phyloP scores from a whole-genome alignment of 129 eudicot species.

The Lactuca saligna region DNA sequence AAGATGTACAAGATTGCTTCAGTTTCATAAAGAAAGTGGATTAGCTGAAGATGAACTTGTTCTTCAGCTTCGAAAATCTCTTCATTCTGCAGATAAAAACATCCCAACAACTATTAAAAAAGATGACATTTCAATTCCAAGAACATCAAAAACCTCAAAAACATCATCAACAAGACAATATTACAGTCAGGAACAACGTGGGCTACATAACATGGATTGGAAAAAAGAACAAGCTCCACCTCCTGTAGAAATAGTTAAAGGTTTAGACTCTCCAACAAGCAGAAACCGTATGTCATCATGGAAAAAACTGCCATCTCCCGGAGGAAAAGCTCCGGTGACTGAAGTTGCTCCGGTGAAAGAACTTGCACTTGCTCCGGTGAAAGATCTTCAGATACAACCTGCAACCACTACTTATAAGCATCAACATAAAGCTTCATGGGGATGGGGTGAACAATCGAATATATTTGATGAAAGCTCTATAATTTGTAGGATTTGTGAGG shows the following conservation, averaged over 20 bases:
- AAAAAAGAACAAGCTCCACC: conserved; percentile 48
- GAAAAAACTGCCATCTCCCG: conserved; percentile 80
- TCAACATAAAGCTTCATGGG: conserved; percentile 87
- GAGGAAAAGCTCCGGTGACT: conserved; percentile 51
- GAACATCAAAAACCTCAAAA: conserved; percentile 48
- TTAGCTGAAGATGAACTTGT: conserved; percentile 84
- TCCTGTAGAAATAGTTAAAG: conserved; percentile 41
- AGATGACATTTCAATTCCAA: conserved; percentile 36
- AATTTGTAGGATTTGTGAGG: conserved; percentile 97
- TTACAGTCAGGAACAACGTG: conserved; percentile 88
- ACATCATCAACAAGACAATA: conserved; percentile 52
- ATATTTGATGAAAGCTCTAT: conserved; percentile 70
- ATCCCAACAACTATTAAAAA: conserved; percentile 41
- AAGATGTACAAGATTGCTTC: conserved; percentile 89
- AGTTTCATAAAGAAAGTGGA: conserved; percentile 96
- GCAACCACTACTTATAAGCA: conserved; percentile 50
- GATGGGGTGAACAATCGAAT: conserved; percentile 84
- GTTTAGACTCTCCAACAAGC: conserved; percentile 48
- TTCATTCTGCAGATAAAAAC: conserved; percentile 59
- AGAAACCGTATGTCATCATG: conserved; percentile 89
- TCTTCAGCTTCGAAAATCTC: conserved; percentile 74
- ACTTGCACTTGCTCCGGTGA: conserved; percentile 43
- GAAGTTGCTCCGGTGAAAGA: conserved; percentile 48
- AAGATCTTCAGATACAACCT: conserved; percentile 56
- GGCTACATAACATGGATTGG: conserved; percentile 40